Evolutionary conservation across 163 green algal genomes (phyloP), one percentile per base, ranked within the genome.

Genomic region (Chlamydomonas reinhardtii): DNA sequence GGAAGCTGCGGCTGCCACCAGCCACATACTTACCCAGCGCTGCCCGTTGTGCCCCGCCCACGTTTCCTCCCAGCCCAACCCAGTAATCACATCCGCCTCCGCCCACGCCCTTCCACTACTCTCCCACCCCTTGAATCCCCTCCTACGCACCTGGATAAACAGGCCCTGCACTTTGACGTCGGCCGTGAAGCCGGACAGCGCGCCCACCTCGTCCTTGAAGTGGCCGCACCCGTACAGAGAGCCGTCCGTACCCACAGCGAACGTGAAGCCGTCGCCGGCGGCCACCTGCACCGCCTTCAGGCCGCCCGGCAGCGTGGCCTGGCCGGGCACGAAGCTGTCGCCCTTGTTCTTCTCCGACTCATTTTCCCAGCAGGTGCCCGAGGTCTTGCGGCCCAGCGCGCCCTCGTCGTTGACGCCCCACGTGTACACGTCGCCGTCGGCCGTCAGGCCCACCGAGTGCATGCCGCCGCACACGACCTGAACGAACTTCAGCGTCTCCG

Each of bases 371-470:
- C 78, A 85, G n/a, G 90, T 86, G 72, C 90, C 87, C 9, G 79
- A 76, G 34, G 88, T 91, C 82, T 89, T 89, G 24, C 97, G 90
- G 15, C 96, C 97, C 35, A 99, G 92, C 37, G 95, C 96, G 9
- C 97, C 97, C 91, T 98, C 97, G 74, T 99, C 97, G 78, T 99
- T 99, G 22, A 98, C 96, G 27, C 97, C 97, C 93, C 95, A 98
- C 0, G 94, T 95, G 48, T 89, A 99, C 11, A 98, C 91, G 17
- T 70, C 35, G 19, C 94, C 92, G 32, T 94, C 90, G 17, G 83
- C 83, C 4, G 89, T 89, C 32, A 99, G 88, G 15, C 91, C 96
- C 12, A 96, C 91, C 0, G 92, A 97, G 92, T 99, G 97, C 96
- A 98, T 99, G 66, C 96, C 97, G 29, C 97, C 96, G 37, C 92